Conservation (phyloP, 495 filamentous ascomycete genomes). For the Penicillium waksmanii region DNA sequence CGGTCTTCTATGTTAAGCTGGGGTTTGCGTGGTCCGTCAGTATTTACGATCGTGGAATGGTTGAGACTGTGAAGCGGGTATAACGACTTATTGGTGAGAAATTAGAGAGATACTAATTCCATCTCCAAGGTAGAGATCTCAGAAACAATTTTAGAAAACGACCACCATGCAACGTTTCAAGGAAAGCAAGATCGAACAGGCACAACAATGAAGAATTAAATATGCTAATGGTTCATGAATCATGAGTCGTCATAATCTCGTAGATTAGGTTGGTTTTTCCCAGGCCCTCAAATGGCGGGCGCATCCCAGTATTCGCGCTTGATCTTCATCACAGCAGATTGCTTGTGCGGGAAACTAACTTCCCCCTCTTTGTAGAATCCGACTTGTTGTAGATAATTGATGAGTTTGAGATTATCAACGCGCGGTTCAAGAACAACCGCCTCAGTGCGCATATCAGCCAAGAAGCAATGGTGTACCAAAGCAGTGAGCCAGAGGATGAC, state of each 20-base stretch:
- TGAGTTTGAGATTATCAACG: constrained; percentile 89
- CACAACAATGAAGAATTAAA: background rate
- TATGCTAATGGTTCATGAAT: background rate
- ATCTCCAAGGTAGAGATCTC: too few relatives aligned
- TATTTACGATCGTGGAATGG: too few relatives aligned
- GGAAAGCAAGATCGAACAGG: background rate
- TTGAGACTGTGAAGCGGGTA: too few relatives aligned
- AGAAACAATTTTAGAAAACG: too few relatives aligned
- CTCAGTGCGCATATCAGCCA: constrained; percentile 80
- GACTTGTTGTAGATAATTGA: constrained; percentile 69
- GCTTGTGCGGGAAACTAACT: constrained; percentile 89
- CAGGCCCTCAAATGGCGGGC: constrained; percentile 61
- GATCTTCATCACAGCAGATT: constrained; percentile 83
- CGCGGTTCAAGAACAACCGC: constrained; percentile 84
- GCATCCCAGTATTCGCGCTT: constrained; percentile 81
- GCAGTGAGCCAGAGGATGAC: constrained; percentile 81
- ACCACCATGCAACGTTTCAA: too few relatives aligned
- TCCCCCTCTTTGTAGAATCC: constrained; percentile 92
- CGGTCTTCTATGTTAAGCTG: too few relatives aligned
- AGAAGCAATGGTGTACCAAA: constrained; percentile 81
- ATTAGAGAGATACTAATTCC: too few relatives aligned
- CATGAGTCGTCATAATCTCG: background rate
- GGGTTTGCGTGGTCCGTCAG: too few relatives aligned
- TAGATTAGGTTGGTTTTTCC: background rate
- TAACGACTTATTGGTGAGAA: too few relatives aligned